Evolutionary conservation across 1,284 basidiomycete species (phyloP), one percentile per base, ranked within the genome.

Genomic region (Gymnopus androsaceus): DNA sequence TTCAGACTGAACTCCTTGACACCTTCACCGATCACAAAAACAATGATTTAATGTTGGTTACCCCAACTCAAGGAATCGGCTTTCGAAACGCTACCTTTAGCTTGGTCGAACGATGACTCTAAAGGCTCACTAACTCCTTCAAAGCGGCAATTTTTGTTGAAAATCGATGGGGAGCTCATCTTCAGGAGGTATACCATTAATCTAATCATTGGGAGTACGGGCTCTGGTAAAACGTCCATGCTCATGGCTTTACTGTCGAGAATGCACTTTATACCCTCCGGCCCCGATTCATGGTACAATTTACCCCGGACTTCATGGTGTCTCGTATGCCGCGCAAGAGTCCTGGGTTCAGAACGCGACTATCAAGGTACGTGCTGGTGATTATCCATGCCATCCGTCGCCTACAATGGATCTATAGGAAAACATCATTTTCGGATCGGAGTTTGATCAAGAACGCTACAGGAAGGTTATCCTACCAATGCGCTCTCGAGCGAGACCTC

Each of bases 401-500:
- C n/a, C n/a, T n/a, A n/a, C n/a, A n/a, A 2, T 38, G 7, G n/a
- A n/a, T n/a, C n/a, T n/a, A n/a, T 33, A 75, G 64, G 86, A 92
- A 51, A 97, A 96, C 64, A 94, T 97, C 59, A 63, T 94, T 27
- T 97, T 96, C 68, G 88, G 89, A 31, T 74, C 87, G 3, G 83
- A 86, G 0, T 92, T 81, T 62, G 80, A 90, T 58, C 81, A 86
- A 64, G 76, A 78, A 38, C 80, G 94, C 1, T 95, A 95, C 66
- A 77, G 83, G 55, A 82, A 82, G 62, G 86, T 85, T 48, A 62
- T 84, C 9, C 66, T 66, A 75, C 15, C 81, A 81, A 59, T 86
- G 84, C 60, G 83, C 74, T 0, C 67, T 88, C 19, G 74, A 78
- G 59, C 74, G 76, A n/a, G 85, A 87, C 61, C 67, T 87, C n/a